Evolutionary conservation across 441 rosid species (phyloP), one percentile per base, ranked within the genome.

Genomic region (Brassica hybrid): DNA sequence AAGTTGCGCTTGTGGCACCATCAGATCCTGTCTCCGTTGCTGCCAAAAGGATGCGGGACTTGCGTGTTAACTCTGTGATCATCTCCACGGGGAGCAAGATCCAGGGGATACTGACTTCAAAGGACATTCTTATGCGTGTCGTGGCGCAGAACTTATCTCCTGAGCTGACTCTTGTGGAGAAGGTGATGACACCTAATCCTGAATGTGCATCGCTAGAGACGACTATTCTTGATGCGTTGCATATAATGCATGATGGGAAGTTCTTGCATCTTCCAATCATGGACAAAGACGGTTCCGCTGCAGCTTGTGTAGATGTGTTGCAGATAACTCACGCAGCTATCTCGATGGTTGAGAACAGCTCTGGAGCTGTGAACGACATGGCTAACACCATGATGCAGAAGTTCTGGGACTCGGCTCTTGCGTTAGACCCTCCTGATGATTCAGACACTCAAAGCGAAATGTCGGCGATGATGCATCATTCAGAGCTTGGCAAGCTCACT

Each of bases 141-240:
- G 99, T 95, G 73, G 97, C 99, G 2, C 98, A 90, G 79, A 95
- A 89, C 77, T 84, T 93, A 63, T 91, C 98, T 72, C 99, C 99
- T 10, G 98, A 89, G 60, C 73, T 87, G 61, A 95, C 99, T 75
- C 83, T 83, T 45, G 96, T 94, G 25, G 98, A 94, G 86, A 94
- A 92, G 90, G 96, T 94, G 30, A 94, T 94, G 98, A 89, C 98
- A 0, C 86, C 87, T 9, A 92, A 88, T 65, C 97, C 98, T 6
- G 96, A 94, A 83, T 87, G 94, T 78, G 96, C 86, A 21, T 82
- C 86, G 32, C 10, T 92, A 45, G 98, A 94, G 74, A 86, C 93
- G 13, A 84, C 96, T 11, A 88, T 92, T 61, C 92, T 94, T 27
- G 97, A 94, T 7, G 97, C 97, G 34, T 84, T 92, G 87, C 98